Conservation (phyloP, 371 early-diverging fungal species). For the Mucor plumbeus region DNA sequence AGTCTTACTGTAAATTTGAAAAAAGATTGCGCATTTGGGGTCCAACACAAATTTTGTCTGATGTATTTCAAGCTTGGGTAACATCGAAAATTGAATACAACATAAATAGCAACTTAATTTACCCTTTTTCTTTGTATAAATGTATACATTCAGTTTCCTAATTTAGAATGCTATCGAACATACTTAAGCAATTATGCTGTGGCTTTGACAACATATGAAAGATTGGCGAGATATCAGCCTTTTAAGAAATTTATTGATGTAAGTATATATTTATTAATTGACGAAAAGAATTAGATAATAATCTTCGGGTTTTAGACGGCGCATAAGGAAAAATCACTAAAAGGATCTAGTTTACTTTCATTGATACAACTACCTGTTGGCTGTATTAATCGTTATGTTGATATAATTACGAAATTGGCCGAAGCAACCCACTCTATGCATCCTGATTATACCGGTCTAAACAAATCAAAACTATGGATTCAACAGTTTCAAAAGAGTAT, state of each 20-base stretch:
- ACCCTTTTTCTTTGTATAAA: neutral
- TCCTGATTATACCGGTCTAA: conserved; percentile 45
- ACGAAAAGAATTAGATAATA: conserved; percentile 4
- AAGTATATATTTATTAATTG: conserved; percentile 11
- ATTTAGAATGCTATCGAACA: conserved; percentile 34
- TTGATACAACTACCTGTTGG: conserved; percentile 46
- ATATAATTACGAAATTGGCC: conserved; percentile 36
- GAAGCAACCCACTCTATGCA: conserved; percentile 43
- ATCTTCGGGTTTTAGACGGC: conserved; percentile 11
- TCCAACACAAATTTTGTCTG: conserved; percentile 39
- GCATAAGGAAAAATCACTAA: conserved; percentile 28
- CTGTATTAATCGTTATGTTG: conserved; percentile 45
- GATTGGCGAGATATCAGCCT: conserved; percentile 45
- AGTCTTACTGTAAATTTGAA: conserved; percentile 13
- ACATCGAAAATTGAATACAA: neutral
- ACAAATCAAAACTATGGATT: conserved; percentile 37
- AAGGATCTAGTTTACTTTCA: conserved; percentile 34
- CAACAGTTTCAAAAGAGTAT: conserved; percentile 30
- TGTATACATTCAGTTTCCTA: conserved; percentile 37
- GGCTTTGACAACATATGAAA: conserved; percentile 48
- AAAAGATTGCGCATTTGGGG: conserved; percentile 40
- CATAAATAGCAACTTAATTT: neutral
- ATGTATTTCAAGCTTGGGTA: conserved; percentile 40
- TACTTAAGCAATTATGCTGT: conserved; percentile 49
- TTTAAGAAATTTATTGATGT: conserved; percentile 56